Conservation (phyloP, 2,329 filamentous ascomycete species). For the Colletotrichum melonis region DNA sequence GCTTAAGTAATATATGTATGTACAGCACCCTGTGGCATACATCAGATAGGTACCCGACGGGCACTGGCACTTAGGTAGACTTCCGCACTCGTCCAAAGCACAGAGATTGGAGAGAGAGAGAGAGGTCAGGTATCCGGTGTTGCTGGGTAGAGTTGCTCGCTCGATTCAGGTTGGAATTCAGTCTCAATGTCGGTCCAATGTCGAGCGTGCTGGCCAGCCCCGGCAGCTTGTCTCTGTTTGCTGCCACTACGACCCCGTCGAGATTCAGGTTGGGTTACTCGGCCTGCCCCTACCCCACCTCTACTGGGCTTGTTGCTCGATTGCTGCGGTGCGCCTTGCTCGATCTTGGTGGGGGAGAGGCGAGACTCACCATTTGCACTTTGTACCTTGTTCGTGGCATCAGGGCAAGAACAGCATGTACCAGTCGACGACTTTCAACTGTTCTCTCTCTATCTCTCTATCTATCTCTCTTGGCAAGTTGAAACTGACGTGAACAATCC, state of each 20-base stretch:
- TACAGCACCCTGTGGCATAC: not conserved
- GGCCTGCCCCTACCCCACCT: conserved; percentile 33
- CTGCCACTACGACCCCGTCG: conserved; percentile 23
- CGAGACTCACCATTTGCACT: not conserved
- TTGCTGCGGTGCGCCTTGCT: not conserved
- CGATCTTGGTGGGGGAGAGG: conserved; percentile 1
- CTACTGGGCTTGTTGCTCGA: conserved; percentile 25
- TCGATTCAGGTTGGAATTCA: not conserved
- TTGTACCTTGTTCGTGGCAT: not conserved
- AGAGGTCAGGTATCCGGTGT: not conserved
- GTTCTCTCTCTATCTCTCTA: not conserved
- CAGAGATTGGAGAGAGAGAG: not conserved
- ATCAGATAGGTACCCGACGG: no score
- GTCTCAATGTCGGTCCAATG: not conserved
- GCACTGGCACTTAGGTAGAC: not conserved
- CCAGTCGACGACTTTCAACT: not conserved
- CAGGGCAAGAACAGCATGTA: not conserved
- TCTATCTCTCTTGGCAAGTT: not conserved
- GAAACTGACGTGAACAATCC: not conserved
- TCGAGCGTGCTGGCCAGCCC: not conserved
- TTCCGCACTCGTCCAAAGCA: not conserved
- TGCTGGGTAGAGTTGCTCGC: not conserved
- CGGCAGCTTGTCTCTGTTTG: conserved; percentile 2
- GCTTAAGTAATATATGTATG: not conserved
- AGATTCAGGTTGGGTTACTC: conserved; percentile 31